Percentiles rank a stretch among this genome's conserved stretches.
These are phyloP conservation scores for Balamuthia mandrillaris DNA, from an alignment of 208 protist species.

Conservation along the genomic window DNA sequence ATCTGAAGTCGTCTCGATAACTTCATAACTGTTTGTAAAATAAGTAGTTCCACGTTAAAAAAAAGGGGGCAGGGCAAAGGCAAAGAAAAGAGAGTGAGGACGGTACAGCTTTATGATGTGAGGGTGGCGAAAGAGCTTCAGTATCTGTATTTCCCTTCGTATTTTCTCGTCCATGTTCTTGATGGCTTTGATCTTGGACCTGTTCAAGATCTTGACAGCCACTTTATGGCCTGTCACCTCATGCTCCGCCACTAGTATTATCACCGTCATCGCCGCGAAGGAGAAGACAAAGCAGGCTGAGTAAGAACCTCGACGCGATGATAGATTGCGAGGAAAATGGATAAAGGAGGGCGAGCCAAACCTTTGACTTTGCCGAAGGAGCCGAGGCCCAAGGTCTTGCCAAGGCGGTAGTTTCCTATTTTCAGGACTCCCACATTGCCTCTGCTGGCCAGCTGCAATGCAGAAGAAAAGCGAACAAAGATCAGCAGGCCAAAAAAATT, in stretches of 20 bases:
- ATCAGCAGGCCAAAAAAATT: too few species aligned
- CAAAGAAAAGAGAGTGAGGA: neutral
- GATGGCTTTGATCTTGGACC: slow-evolving; percentile 89
- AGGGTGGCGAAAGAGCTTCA: slow-evolving; percentile 96
- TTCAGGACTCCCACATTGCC: too few species aligned
- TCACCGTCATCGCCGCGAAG: neutral
- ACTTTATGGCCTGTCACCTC: slow-evolving; percentile 91
- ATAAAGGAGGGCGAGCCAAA: slow-evolving; percentile 20
- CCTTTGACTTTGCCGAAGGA: slow-evolving; percentile 99
- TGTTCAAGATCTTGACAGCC: slow-evolving; percentile 99
- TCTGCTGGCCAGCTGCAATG: too few species aligned
- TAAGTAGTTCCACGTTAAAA: neutral
- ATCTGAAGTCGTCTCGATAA: slow-evolving; percentile 91
- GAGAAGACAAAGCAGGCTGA: neutral
- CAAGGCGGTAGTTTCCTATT: slow-evolving; percentile 95
- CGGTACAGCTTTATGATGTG: slow-evolving; percentile 98
- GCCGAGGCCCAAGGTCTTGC: slow-evolving; percentile 96
- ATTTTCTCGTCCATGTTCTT: slow-evolving; percentile 83
- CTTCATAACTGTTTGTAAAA: slow-evolving; percentile 70
- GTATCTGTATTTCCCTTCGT: slow-evolving; percentile 97
- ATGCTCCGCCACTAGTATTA: slow-evolving; percentile 69
- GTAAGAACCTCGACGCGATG: neutral
- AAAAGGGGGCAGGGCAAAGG: neutral
- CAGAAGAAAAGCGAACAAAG: too few species aligned
- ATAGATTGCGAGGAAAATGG: neutral